Base-by-base conservation (phyloP, 2,329 filamentous ascomycete genomes). In the Colletotrichum higginsianum region DNA sequence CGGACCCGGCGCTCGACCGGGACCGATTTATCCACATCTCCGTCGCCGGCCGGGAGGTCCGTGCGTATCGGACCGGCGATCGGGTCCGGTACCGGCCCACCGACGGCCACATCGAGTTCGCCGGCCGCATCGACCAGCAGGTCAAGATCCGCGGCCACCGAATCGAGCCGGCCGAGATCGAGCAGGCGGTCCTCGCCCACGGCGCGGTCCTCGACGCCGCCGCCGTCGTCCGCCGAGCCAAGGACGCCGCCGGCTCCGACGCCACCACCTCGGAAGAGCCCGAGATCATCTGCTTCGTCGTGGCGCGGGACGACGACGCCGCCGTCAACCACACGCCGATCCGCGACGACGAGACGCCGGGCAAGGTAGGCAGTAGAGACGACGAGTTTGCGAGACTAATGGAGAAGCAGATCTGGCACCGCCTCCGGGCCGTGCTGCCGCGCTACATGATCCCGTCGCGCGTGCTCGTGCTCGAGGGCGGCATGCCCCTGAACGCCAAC, bases 41-140 rank as follows among this genome's bases (percentile, higher is more conserved):
- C 1, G 66, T 77, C 2, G 61, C 42, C 15, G 30, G 18, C 3
- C 30, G 65, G 21, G 2, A 3, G 1, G 49, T 74, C 2, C 40
- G 71, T 5, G 78, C 76, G 0, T 80, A 80, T 30, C 66, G 75
- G 2, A 80, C 78, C 0, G 78, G 78, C 1, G 79, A 61, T 7
- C 58, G 58, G 11, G 58, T 61, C 42, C 44, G 58, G 2, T 61
- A 61, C 23, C 23, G 58, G 42, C 58, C 58, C 3, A 44, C 38
- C 79, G 77, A 79, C 55, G 75, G 75, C 1, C 58, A 61, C 15
- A 61, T 61, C 42, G 58, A 61, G 23, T 61, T 61, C 18, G 47
- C 30, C 0, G 58, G 58, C 12, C 58, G 58, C 16, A 61, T 61
- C 15, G 58, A 61, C 16, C 58, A 61, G 42, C 58, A 61, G 42